phyloP scores from a whole-genome alignment of 2,329 filamentous ascomycete genomes.

The Neonectria coccinea region DNA sequence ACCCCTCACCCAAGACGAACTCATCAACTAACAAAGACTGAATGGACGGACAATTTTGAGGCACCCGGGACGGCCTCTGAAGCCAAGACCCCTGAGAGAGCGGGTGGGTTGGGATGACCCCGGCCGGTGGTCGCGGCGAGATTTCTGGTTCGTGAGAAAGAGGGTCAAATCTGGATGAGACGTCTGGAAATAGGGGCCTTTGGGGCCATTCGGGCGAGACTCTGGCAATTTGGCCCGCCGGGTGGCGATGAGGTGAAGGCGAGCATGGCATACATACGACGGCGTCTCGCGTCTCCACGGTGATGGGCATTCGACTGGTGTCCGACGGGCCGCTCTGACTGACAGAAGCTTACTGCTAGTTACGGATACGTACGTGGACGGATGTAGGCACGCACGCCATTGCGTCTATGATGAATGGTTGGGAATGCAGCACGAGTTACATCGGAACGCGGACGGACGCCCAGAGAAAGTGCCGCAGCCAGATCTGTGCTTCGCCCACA shows the following conservation, averaged over 20 bases:
- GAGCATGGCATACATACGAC: conserved; percentile 8
- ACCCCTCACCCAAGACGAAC: neutral
- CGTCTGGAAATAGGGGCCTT: conserved; percentile 38
- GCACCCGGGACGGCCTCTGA: conserved; percentile 2
- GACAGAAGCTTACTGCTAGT: conserved; percentile 5
- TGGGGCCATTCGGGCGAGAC: conserved; percentile 9
- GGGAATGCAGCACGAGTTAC: conserved; percentile 11
- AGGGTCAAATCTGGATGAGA: conserved; percentile 39
- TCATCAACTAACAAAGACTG: neutral
- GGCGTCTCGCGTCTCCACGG: conserved; percentile 36
- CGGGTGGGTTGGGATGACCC: conserved; percentile 44
- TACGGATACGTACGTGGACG: neutral
- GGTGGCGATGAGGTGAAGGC: conserved; percentile 31
- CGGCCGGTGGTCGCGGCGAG: conserved; percentile 27
- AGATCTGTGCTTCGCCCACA: conserved; percentile 35
- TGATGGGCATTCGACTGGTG: conserved; percentile 26
- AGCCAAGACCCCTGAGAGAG: conserved; percentile 16
- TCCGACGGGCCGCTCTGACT: conserved; percentile 29
- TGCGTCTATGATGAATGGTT: conserved; percentile 7
- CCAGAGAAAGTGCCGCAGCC: conserved; percentile 36
- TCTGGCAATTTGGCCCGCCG: conserved; percentile 2
- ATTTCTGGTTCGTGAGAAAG: conserved; percentile 32
- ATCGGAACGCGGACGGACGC: conserved; percentile 3
- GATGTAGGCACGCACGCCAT: neutral
- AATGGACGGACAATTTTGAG: conserved; percentile 5